Base-by-base conservation (phyloP, 192 early-diverging fungal genomes). In the Glomus cerebriforme region DNA sequence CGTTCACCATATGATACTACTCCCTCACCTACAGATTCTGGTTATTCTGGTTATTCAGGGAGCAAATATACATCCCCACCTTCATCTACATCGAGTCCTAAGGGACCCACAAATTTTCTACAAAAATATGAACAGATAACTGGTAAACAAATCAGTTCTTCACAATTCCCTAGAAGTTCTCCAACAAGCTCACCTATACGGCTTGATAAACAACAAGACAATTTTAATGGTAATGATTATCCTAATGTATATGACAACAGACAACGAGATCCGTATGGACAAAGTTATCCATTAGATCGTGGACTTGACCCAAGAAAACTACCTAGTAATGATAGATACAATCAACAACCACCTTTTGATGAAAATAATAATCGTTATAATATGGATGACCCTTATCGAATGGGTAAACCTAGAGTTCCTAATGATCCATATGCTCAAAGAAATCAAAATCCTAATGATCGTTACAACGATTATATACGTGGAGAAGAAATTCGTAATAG, bases 61-160 rank as follows among this genome's bases (percentile, higher is more conserved):
- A 54, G 19, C 27, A 67, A 67, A 0, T 34, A 67, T 15, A 17
- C 65, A n/a, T n/a, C 65, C 9, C 29, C 27, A n/a, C n/a, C 69
- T 71, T 22, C 69, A 6, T 26, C 17, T 71, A 15, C 43, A 37
- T 7, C 24, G 24, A 43, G 69, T 24, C 5, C 29, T 26, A 71
- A 71, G 12, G 13, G 35, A 17, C 17, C 19, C 19, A 71, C 7
- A 19, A 71, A 37, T 19, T 73, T 73, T 17, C 26, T 73, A 34
- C 45, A 73, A 73, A 73, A 73, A 29, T 73, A 73, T 58, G 7
- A 58, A 22, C 45, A 73, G 24, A 19, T 54, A 4, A 58, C 72
- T 19, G 72, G 47, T 22, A 73, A 73, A 73, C 54, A 43, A 29
- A 13, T 73, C 27, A 59, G 59, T 49, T 32, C 72, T 2, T 22